Conservation (phyloP, 345 rosid species). For the Bretschneidera sinensis region DNA sequence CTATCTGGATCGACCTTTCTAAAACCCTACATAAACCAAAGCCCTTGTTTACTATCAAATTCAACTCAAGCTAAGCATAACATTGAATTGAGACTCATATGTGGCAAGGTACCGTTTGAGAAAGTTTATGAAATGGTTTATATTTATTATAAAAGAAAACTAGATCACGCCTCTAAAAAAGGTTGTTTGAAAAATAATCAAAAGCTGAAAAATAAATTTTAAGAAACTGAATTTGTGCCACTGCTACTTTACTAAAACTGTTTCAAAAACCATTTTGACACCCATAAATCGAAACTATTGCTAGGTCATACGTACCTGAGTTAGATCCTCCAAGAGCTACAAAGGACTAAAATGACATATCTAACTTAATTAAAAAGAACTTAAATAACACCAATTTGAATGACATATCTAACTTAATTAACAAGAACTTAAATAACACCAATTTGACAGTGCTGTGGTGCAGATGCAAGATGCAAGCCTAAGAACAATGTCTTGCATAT, state of each 20-base stretch:
- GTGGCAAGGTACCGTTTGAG: too few species aligned
- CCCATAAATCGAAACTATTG: too few species aligned
- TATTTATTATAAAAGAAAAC: too few species aligned
- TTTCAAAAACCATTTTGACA: too few species aligned
- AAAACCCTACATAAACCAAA: slow-evolving; percentile 67
- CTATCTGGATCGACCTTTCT: slow-evolving; percentile 91
- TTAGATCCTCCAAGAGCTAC: slow-evolving; percentile 6
- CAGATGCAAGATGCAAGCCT: neutral
- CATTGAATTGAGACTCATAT: neutral
- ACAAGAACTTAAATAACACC: neutral
- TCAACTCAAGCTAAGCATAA: neutral
- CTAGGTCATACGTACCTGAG: too few species aligned
- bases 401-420: neutral
- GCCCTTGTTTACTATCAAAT: slow-evolving; percentile 17
- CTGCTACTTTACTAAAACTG: too few species aligned
- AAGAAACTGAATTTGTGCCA: too few species aligned
- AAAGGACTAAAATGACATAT: neutral
- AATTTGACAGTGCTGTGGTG: neutral
- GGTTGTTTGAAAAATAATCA: too few species aligned
- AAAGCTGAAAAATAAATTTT: too few species aligned
- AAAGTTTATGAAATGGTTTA: too few species aligned
- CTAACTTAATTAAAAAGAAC: neutral
- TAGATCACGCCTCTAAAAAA: too few species aligned
- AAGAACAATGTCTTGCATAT: slow-evolving; percentile 3
- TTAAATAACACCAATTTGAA: neutral